phyloP scores from a whole-genome alignment of 2,329 filamentous ascomycete species.

The Ophiostoma novo-ulmi region DNA sequence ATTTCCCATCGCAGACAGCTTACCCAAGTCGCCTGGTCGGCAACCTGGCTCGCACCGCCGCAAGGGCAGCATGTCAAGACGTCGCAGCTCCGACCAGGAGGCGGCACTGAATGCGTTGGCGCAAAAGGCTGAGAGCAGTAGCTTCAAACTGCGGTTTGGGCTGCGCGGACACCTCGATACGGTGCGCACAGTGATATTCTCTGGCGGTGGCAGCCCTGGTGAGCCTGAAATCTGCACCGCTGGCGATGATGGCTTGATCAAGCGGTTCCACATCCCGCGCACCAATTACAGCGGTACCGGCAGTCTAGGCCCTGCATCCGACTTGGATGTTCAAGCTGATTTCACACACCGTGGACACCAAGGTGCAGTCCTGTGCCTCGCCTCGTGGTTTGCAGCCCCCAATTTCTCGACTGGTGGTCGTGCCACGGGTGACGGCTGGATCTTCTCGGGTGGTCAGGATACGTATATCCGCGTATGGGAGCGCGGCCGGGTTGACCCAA shows the following conservation, averaged over 20 bases:
- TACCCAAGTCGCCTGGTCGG: constrained; percentile 74
- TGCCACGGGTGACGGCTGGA: constrained; percentile 90
- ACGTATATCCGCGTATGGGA: constrained; percentile 94
- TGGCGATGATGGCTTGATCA: constrained; percentile 91
- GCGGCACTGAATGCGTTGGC: constrained; percentile 45
- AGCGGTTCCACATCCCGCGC: constrained; percentile 91
- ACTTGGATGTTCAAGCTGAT: constrained; percentile 86
- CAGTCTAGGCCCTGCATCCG: constrained; percentile 47
- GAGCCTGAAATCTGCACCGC: constrained; percentile 97
- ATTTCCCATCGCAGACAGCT: constrained; percentile 76
- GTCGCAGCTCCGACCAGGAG: constrained; percentile 65
- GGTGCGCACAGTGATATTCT: constrained; percentile 92
- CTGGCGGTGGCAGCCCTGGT: constrained; percentile 86
- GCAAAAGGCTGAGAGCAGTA: constrained; percentile 56
- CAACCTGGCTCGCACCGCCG: constrained; percentile 65
- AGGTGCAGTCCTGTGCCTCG: constrained; percentile 81
- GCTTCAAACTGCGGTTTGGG: constrained; percentile 89
- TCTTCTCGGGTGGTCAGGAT: constrained; percentile 96
- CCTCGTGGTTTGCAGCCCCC: constrained; percentile 79
- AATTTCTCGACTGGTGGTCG: constrained; percentile 87
- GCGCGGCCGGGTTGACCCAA: constrained; percentile 86
- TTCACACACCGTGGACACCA: constrained; percentile 93
- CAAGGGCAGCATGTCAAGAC: constrained; percentile 71
- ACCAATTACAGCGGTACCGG: constrained; percentile 47
- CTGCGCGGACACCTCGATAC: constrained; percentile 89